Percentiles rank a stretch among this genome's conserved stretches.
Evolutionary conservation across 495 filamentous ascomycete genomes (phyloP).

Genomic region (Astrocystis sublimbata): DNA sequence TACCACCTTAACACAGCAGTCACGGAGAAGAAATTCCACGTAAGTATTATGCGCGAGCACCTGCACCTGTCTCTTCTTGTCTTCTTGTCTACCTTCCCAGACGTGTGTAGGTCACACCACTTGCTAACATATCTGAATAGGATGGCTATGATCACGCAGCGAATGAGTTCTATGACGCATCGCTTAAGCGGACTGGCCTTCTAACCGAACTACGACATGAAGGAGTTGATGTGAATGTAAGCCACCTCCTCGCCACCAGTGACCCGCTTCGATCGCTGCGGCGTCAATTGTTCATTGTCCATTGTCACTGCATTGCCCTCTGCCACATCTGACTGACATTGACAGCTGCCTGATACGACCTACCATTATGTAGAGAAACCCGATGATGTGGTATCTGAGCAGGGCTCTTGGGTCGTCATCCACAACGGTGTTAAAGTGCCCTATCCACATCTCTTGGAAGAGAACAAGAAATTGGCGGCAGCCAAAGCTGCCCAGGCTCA

Average conservation of each 20-base stretch:
- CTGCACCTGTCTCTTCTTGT: neutral
- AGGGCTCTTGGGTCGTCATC: conserved; percentile 31
- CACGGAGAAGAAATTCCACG: conserved; percentile 22
- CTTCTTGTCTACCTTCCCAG: neutral
- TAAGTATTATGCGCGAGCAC: conserved; percentile 17
- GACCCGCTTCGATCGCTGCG: neutral
- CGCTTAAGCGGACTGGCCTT: conserved; percentile 35
- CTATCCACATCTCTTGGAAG: conserved; percentile 29
- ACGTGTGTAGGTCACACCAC: conserved; percentile 11
- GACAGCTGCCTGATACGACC: conserved; percentile 34
- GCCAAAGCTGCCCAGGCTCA: conserved; percentile 14
- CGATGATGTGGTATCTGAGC: conserved; percentile 33
- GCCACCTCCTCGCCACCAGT: conserved; percentile 20
- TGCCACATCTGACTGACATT: conserved; percentile 15
- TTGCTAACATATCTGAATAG: conserved; percentile 24
- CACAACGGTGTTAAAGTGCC: conserved; percentile 39
- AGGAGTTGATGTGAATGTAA: conserved; percentile 41
- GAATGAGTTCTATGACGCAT: conserved; percentile 40
- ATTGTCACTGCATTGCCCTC: too few species aligned
- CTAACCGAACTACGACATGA: conserved; percentile 39
- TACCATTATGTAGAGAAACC: conserved; percentile 38
- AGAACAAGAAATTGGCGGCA: conserved; percentile 18
- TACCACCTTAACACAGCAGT: conserved; percentile 17
- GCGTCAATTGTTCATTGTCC: neutral
- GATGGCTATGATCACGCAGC: conserved; percentile 30